These are phyloP conservation scores for Cardamine resedifolia DNA, from an alignment of 345 rosid species.

Conservation along the genomic window DNA sequence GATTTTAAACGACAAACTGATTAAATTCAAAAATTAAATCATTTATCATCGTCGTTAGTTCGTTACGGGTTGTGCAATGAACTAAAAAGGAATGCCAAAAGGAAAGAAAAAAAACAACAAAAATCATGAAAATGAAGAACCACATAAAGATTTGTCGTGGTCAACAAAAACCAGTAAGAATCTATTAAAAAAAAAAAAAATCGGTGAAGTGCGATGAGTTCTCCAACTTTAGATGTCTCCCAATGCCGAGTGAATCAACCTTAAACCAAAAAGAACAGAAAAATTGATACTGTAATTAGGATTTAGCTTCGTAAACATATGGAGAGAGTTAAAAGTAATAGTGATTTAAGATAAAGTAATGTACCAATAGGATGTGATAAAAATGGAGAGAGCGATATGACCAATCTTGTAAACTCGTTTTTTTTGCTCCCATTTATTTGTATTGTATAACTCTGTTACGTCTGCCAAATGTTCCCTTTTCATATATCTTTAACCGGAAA, in stretches of 20 bases:
- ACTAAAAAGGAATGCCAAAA: not conserved
- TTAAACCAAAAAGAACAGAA: not conserved
- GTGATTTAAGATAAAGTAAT: not conserved
- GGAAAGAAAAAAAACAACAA: not conserved
- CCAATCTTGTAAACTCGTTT: conserved; percentile 72
- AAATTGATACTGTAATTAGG: not conserved
- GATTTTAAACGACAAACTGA: not conserved
- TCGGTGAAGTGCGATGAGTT: not conserved
- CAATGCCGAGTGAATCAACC: conserved; percentile 39
- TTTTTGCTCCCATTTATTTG: conserved; percentile 79
- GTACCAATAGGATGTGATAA: conserved; percentile 80
- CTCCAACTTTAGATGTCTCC: conserved; percentile 33
- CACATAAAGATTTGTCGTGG: not conserved
- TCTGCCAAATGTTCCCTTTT: conserved; percentile 66
- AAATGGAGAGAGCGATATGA: conserved; percentile 61
- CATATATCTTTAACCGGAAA: conserved; percentile 51
- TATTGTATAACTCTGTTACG: conserved; percentile 91
- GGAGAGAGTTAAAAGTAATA: not conserved
- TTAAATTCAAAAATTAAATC: not conserved
- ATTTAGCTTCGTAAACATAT: not conserved
- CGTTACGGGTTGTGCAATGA: not conserved
- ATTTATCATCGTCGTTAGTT: not conserved
- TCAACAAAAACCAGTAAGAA: conserved; percentile 10
- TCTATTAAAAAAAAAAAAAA: not conserved
- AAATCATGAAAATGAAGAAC: not conserved